These are phyloP conservation scores for Alternaria brassicae DNA, from an alignment of 2,329 filamentous ascomycete genomes.

Conservation along the genomic window DNA sequence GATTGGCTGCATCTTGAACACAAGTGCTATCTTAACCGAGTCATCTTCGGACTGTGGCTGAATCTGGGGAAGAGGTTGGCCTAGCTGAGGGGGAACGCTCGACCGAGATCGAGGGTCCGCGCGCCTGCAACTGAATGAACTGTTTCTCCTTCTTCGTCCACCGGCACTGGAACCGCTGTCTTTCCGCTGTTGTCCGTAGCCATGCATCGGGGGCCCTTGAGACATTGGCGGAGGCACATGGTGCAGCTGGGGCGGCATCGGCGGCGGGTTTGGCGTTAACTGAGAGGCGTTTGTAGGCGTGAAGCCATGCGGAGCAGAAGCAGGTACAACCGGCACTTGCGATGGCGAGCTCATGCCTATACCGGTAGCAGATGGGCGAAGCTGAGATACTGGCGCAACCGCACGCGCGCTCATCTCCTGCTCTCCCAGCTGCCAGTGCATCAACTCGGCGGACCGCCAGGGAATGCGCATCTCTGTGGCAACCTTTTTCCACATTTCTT, in stretches of 20 bases:
- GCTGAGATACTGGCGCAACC: constrained; percentile 83
- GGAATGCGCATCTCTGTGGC: constrained; percentile 94
- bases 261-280: constrained; percentile 37
- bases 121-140: constrained; percentile 46
- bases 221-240: constrained; percentile 34
- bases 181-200: constrained; percentile 42
- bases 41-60: constrained; percentile 45
- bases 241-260: constrained; percentile 34
- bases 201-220: constrained; percentile 34
- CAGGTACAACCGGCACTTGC: constrained; percentile 33
- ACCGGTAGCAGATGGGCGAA: constrained; percentile 48
- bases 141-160: constrained; percentile 37
- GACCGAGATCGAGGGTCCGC: constrained; percentile 41
- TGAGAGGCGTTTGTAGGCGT: constrained; percentile 51
- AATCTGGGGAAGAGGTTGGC: constrained; percentile 43
- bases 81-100: constrained; percentile 48
- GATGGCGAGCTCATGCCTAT: constrained; percentile 44
- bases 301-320: constrained; percentile 41
- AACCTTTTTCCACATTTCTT: constrained; percentile 97
- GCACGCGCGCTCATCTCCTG: constrained; percentile 92
- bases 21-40: constrained; percentile 44
- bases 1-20: constrained; percentile 33
- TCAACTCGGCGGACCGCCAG: constrained; percentile 93
- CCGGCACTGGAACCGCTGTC: constrained; percentile 43
- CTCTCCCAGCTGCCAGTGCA: constrained; percentile 97